Conservation (phyloP, 805 yeast genomes). For the Pichia phayaonensis region DNA sequence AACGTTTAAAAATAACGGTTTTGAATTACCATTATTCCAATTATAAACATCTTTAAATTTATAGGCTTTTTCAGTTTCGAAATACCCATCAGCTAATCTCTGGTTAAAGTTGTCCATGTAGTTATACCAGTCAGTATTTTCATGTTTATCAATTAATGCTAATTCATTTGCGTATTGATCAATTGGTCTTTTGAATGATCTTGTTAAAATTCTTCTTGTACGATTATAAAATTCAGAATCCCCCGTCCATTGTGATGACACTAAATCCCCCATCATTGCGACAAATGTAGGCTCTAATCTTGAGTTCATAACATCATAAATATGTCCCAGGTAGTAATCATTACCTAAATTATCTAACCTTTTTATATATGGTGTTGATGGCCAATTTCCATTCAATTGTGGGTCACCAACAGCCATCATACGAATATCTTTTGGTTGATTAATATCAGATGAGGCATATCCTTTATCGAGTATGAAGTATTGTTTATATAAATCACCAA, state of each 20-base stretch:
- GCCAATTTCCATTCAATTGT: conserved; percentile 87
- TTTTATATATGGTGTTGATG: conserved; percentile 59
- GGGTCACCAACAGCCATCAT: conserved; percentile 92
- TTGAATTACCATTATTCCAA: conserved; percentile 42
- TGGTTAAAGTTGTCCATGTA: conserved; percentile 32
- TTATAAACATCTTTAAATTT: conserved; percentile 58
- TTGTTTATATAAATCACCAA: conserved; percentile 28
- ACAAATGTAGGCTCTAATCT: conserved; percentile 71
- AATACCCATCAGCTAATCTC: conserved; percentile 26
- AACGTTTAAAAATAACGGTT: conserved; percentile 70
- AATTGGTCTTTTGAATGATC: conserved; percentile 55
- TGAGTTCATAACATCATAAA: conserved; percentile 55
- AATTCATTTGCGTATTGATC: conserved; percentile 42
- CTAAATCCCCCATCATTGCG: conserved; percentile 86
- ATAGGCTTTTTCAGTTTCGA: conserved; percentile 26
- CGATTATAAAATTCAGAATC: conserved; percentile 82
- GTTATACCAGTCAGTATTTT: conserved; percentile 47
- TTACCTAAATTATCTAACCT: conserved; percentile 83
- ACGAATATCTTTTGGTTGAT: conserved; percentile 33
- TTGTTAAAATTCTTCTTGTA: conserved; percentile 63
- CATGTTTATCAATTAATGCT: conserved; percentile 41
- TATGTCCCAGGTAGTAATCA: conserved; percentile 83
- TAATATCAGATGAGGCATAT: background rate
- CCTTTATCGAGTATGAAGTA: conserved; percentile 23
- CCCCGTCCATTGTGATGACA: conserved; percentile 90